Evolutionary conservation across 2,329 filamentous ascomycete species (phyloP), one percentile per base, ranked within the genome.

Genomic region (Diplodia scrobiculata): DNA sequence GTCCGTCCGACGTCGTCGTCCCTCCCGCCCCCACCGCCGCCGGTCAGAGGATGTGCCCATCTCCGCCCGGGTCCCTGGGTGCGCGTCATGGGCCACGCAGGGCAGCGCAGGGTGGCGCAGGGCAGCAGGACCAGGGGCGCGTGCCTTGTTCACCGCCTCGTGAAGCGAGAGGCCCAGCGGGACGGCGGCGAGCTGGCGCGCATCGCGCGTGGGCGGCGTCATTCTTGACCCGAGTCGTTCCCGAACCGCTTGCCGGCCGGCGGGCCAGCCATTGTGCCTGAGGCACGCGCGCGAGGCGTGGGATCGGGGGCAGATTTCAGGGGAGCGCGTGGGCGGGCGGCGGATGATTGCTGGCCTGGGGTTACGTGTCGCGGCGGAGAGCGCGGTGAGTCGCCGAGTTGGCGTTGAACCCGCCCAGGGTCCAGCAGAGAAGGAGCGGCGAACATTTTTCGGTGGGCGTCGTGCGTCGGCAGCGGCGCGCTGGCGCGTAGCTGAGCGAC

Each of bases 201-300:
- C 52, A 55, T 55, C 52, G 52, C 52, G 54, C 29, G 29, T 58
- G 32, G 53, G 19, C 34, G 36, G 11, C 53, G 55, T 29, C 55
- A 60, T 48, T 60, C 58, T 50, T 62, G 58, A 25, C 45, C 63
- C 51, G 63, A 65, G 51, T 55, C 63, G 63, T 36, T 55, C 51
- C 63, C 63, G 63, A 65, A 34, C 36, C 63, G 63, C 51, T 34
- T 64, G 60, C 60, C 60, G 48, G 47, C 32, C 27, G 41, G 6
- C 11, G 41, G 27, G n/a, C 52, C 32, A 34, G 32, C 32, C 6
- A 13, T 21, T 6, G 62, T 54, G 48, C 62, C 62, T 54, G 48
- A 29, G 38, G 55, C 29, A 38, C 52, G 27, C 25, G 14, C 54
- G 21, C 19, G 38, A 32, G 38, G 41, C 41, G 38, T 17, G 38